Evolutionary conservation across 148 eudicot genomes (phyloP).

Genomic region (Rhododendron griersonianum): DNA sequence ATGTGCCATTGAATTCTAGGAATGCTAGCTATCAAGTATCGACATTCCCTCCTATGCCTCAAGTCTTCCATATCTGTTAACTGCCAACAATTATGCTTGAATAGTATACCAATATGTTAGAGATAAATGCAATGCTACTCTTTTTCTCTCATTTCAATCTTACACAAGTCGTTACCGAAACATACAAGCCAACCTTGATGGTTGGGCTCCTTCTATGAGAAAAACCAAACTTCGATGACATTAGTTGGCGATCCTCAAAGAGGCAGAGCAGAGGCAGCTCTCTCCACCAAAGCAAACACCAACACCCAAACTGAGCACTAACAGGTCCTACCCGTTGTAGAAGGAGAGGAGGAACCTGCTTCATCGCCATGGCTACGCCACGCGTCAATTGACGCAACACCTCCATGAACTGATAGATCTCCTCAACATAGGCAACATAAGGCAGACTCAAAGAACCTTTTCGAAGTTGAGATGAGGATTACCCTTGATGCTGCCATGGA

Average conservation of each 20-base stretch:
- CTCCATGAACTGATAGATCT: background rate
- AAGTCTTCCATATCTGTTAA: conserved; percentile 56
- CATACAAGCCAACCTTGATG: background rate
- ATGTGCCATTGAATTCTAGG: conserved; percentile 78
- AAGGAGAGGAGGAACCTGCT: too few relatives aligned
- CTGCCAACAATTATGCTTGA: conserved; percentile 78
- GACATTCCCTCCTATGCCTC: conserved; percentile 60
- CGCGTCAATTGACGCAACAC: background rate
- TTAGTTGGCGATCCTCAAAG: background rate
- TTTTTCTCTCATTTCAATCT: background rate
- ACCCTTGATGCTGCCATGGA: background rate
- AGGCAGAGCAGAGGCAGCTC: background rate
- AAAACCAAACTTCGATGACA: background rate
- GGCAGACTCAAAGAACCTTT: background rate
- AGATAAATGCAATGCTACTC: background rate
- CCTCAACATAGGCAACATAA: background rate
- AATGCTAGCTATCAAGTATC: conserved; percentile 38
- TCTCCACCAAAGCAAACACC: background rate
- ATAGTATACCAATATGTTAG: background rate
- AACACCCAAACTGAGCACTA: background rate
- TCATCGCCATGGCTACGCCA: background rate
- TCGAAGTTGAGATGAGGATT: background rate
- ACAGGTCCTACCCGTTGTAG: background rate
- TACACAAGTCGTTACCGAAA: background rate
- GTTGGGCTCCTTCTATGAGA: background rate